Percentiles rank a stretch among this genome's conserved stretches.
phyloP scores from a whole-genome alignment of 495 filamentous ascomycete genomes.

The Penicillium mononematosum region DNA sequence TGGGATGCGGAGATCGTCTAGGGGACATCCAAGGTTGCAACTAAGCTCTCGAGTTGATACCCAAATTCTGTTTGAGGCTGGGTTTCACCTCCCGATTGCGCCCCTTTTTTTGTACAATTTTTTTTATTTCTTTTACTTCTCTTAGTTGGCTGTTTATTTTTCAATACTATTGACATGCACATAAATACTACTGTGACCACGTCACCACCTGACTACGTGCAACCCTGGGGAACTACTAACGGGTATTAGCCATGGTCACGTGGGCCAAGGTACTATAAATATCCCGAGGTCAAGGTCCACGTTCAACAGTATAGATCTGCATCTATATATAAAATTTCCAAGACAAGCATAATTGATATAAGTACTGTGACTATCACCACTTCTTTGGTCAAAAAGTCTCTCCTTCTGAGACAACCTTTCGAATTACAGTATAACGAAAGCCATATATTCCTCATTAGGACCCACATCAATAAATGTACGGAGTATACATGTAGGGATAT shows the following conservation, averaged over 20 bases:
- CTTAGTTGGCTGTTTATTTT: not conserved
- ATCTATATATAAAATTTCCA: not conserved
- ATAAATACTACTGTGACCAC: constrained; percentile 9
- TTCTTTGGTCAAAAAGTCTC: constrained; percentile 52
- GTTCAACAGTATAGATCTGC: not conserved
- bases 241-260: not conserved
- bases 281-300: not conserved
- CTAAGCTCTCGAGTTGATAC: constrained; percentile 16
- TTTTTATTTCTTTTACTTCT: not conserved
- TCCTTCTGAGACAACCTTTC: constrained; percentile 44
- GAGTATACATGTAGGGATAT: not conserved
- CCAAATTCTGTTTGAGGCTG: constrained; percentile 17
- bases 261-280: constrained; percentile 12
- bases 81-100: constrained; percentile 5
- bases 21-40: constrained; percentile 2
- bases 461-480: not conserved
- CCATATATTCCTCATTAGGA: constrained; percentile 31
- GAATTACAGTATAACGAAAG: constrained; percentile 50
- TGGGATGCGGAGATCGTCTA: constrained; percentile 16
- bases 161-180: not conserved
- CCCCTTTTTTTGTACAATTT: constrained; percentile 4
- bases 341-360: no score
- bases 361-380: constrained; percentile 24
- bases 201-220: constrained; percentile 6
- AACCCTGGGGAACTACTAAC: constrained; percentile 5